A percentile compares a stretch with the other conserved stretches of the same genome.
These are phyloP conservation scores for Biscutella laevigata DNA, from an alignment of 441 rosid species.

Conservation along the genomic window DNA sequence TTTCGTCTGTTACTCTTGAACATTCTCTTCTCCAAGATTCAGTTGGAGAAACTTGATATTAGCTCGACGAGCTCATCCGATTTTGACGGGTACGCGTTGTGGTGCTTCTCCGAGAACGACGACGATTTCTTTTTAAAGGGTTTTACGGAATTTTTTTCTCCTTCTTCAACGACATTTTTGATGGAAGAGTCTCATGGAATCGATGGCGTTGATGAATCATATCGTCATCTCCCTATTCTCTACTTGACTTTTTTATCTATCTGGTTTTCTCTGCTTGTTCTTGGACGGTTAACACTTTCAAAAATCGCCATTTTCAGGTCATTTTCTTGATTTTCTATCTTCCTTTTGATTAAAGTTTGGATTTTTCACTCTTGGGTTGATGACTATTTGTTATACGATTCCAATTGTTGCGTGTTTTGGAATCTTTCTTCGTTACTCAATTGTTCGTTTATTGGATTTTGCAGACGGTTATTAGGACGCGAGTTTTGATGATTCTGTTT, in stretches of 20 bases:
- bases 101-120: no score
- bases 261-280: conserved; percentile 77
- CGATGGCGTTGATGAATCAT: conserved; percentile 55
- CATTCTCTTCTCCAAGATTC: no score
- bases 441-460: no score
- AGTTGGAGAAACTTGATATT: no score
- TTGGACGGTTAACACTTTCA: conserved; percentile 77
- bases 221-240: conserved; percentile 63
- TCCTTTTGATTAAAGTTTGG: not conserved
- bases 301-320: conserved; percentile 75
- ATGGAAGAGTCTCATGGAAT: conserved; percentile 33
- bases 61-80: no score
- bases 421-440: no score
- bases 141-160: not conserved
- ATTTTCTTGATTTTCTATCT: not conserved
- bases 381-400: not conserved
- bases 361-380: conserved; percentile 11
- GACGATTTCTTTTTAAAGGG: not conserved
- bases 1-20: no score
- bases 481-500: not conserved
- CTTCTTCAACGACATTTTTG: not conserved
- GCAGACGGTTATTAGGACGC: no score
- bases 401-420: no score
- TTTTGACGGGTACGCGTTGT: no score
- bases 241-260: conserved; percentile 55